Percentiles rank a stretch among this genome's conserved stretches.
Evolutionary conservation across 805 yeast genomes (phyloP).

Genomic region (Spathaspora hagerdaliae): DNA sequence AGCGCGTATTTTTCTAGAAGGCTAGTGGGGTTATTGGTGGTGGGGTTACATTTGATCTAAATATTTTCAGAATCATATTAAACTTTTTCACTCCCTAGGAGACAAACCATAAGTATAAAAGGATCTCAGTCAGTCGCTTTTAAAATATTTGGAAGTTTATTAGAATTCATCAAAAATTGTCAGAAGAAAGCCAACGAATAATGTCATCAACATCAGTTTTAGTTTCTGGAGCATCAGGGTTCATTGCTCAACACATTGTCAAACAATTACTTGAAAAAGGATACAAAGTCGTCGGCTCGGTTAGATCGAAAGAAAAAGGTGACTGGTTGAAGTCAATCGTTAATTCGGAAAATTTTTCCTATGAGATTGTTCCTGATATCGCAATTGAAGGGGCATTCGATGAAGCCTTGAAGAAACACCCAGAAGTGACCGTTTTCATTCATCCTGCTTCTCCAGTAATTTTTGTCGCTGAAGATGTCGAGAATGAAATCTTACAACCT

Average conservation of each 20-base stretch:
- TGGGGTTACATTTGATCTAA: too few relatives aligned
- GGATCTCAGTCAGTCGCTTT: too few relatives aligned
- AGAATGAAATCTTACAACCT: constrained; percentile 20
- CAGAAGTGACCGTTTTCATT: constrained; percentile 22
- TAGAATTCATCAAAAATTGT: too few relatives aligned
- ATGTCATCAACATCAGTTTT: constrained; percentile 37
- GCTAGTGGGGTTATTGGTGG: too few relatives aligned
- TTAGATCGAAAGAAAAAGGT: constrained; percentile 43
- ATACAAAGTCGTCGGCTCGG: constrained; percentile 50
- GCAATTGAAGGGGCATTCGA: constrained; percentile 23
- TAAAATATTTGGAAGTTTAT: too few relatives aligned
- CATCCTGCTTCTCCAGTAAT: constrained; percentile 29
- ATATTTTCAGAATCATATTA: too few relatives aligned
- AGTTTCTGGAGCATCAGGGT: constrained; percentile 55
- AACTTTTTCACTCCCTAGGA: too few relatives aligned
- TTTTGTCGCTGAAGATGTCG: constrained; percentile 13
- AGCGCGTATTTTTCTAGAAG: too few relatives aligned
- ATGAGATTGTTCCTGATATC: constrained; percentile 21
- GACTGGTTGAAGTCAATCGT: constrained; percentile 22
- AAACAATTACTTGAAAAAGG: constrained; percentile 33
- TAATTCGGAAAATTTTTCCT: constrained; percentile 13
- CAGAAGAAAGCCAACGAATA: too few relatives aligned
- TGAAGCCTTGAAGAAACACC: constrained; percentile 20
- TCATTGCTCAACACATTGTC: constrained; percentile 48
- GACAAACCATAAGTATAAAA: too few relatives aligned